phyloP scores from a whole-genome alignment of 202 grass and related monocot species.

The Eragrostis tef region DNA sequence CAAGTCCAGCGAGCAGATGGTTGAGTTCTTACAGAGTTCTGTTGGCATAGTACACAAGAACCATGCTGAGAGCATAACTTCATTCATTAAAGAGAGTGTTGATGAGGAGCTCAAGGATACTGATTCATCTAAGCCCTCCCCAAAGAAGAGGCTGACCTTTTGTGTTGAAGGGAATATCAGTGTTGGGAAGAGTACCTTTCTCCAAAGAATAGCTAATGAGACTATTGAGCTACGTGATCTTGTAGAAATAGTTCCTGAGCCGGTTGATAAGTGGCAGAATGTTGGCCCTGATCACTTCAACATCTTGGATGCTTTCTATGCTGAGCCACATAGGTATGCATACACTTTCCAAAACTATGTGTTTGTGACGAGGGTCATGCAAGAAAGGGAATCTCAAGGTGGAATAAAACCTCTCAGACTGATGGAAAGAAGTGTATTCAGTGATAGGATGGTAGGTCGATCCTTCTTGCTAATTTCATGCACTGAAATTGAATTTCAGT shows the following conservation, averaged over 20 bases:
- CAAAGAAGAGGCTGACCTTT: conserved; percentile 85
- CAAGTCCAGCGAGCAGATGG: conserved; percentile 84
- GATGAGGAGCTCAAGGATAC: conserved; percentile 73
- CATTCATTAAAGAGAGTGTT: conserved; percentile 91
- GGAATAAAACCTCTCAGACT: conserved; percentile 94
- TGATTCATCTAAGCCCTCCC: conserved; percentile 48
- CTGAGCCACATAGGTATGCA: conserved; percentile 84
- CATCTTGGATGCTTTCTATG: conserved; percentile 91
- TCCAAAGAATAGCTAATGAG: conserved; percentile 98
- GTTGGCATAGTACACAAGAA: conserved; percentile 96
- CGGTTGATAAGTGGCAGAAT: conserved; percentile 92
- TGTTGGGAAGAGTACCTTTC: conserved; percentile 91
- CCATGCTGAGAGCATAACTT: conserved; percentile 89
- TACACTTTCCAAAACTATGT: conserved; percentile 99
- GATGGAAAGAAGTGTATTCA: conserved; percentile 99
- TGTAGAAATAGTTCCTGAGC: conserved; percentile 95
- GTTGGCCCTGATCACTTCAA: conserved; percentile 95
- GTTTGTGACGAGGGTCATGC: conserved; percentile 95
- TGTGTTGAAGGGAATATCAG: conserved; percentile 99
- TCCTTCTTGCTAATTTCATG: conserved; percentile 14
- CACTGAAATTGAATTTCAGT: conserved; percentile 8
- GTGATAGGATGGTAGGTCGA: conserved; percentile 86
- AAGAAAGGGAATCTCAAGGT: conserved; percentile 90
- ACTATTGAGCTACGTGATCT: conserved; percentile 92
- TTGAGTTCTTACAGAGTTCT: conserved; percentile 83